Conservation (phyloP, 257 asterid species). For the Jaltomata sinuosa region DNA sequence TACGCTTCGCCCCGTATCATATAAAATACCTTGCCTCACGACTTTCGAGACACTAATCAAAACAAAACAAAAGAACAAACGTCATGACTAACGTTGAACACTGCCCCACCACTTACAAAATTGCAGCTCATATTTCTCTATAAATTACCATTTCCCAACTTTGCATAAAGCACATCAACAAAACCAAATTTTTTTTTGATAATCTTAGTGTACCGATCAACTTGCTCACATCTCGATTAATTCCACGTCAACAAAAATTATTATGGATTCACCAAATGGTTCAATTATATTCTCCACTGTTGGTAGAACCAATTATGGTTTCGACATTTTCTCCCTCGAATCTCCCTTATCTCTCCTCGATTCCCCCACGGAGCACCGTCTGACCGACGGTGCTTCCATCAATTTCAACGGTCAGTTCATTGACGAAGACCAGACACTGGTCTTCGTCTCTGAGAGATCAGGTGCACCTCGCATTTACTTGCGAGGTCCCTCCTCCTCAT, state of each 20-base stretch:
- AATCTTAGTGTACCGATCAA: too few species aligned
- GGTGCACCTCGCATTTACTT: slow-evolving; percentile 34
- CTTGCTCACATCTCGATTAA: too few species aligned
- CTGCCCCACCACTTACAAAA: background rate
- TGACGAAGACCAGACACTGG: slow-evolving; percentile 28
- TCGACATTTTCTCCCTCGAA: slow-evolving; percentile 54
- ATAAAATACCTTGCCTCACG: too few species aligned
- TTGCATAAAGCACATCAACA: background rate
- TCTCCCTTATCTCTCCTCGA: slow-evolving; percentile 18
- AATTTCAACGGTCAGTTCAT: slow-evolving; percentile 61
- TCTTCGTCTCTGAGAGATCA: slow-evolving; percentile 57
- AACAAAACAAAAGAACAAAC: background rate
- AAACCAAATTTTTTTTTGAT: too few species aligned
- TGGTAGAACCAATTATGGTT: slow-evolving; percentile 60
- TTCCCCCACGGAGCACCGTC: slow-evolving; percentile 30
- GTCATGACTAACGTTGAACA: background rate
- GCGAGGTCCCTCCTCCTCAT: slow-evolving; percentile 1
- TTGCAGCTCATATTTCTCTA: background rate
- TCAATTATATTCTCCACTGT: slow-evolving; percentile 58
- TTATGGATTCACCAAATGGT: slow-evolving; percentile 26
- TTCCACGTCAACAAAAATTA: too few species aligned
- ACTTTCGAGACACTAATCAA: background rate
- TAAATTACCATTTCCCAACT: background rate
- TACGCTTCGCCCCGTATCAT: background rate
- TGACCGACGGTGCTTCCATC: slow-evolving; percentile 58